Evolutionary conservation across 192 early-diverging fungal genomes (phyloP).

Genomic region (Podochytrium sp.): DNA sequence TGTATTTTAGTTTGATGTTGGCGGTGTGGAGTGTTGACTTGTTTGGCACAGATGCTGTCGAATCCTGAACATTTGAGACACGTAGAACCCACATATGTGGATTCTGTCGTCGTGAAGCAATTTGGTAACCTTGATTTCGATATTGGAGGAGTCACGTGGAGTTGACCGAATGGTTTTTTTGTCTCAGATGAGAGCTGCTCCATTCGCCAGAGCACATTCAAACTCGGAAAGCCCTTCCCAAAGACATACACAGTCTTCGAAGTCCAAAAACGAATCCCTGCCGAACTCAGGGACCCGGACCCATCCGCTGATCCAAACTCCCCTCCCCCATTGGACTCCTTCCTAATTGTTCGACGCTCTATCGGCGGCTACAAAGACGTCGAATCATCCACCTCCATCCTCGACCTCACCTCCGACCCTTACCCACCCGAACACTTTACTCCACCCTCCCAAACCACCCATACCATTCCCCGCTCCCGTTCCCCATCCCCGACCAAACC

Average conservation of each 20-base stretch:
- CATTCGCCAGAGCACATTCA: constrained; percentile 34
- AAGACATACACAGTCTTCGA: constrained; percentile 48
- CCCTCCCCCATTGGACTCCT: constrained; percentile 5
- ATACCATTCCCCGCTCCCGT: no score
- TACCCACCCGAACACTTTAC: no score
- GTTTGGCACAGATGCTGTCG: constrained; percentile 43
- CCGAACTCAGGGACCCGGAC: not conserved
- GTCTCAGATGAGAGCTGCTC: constrained; percentile 34
- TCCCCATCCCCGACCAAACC: not conserved
- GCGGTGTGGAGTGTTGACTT: not conserved
- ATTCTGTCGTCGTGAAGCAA: constrained; percentile 35
- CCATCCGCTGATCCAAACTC: not conserved
- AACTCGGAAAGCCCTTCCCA: constrained; percentile 24
- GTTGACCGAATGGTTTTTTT: constrained; percentile 11
- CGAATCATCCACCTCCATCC: not conserved
- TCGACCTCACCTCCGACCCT: no score
- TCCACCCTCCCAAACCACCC: no score
- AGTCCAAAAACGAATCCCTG: constrained; percentile 36
- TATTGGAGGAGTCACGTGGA: constrained; percentile 3
- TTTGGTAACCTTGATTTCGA: constrained; percentile 36
- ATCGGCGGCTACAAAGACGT: constrained; percentile 28
- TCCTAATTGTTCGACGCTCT: constrained; percentile 36
- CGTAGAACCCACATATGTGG: constrained; percentile 43
- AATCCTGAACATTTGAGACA: constrained; percentile 58
- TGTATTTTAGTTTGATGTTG: not conserved